Base-by-base conservation (phyloP, 202 grass and related monocot genomes). In the Bolboschoenoplectus hybrid region DNA sequence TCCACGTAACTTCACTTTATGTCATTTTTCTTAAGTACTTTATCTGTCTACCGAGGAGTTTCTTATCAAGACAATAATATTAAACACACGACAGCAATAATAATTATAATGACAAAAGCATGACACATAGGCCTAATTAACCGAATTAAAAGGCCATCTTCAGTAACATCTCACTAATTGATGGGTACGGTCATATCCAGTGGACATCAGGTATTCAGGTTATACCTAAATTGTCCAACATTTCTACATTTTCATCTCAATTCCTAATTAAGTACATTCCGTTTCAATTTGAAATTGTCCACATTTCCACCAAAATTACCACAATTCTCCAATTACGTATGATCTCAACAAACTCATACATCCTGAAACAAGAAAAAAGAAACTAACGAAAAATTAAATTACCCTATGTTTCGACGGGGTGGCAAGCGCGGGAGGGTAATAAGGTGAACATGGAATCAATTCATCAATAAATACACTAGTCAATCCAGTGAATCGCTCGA, bases 401-500 rank as follows among this genome's bases (percentile, higher is more conserved):
- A 68, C 60, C 16, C 52, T 63, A 35, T 66, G 66, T 86, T 69
- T 63, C 6, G 52, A 80, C 3, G 38, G 9, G 76, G 86, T 85
- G 67, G 83, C 84, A 20, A 32, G 34, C 72, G 82, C 73, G 70
- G 71, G 90, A 70, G 84, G 57, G 6, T 14, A 81, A 17, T 8
- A 61, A 66, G 2, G 52, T 11, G 41, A 65, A 9, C 14, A 50
- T 6, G 85, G 83, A 69, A 91, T 53, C 63, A 82, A 88, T 87
- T 93, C 89, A 70, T 97, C 91, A 2, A 95, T 87, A 38, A 80
- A 87, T 7, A 93, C 92, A 17, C 87, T 89, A 20, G 55, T 67
- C 64, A 97, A 84, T 63, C 68, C 91, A 8, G 91, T 80, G 87
- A 97, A 97, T 6, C 83, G 73, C 9, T 41, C 63, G 6, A 89